phyloP scores from a whole-genome alignment of 1,139 yeast species.

The Debaryomyces subglobosus region DNA sequence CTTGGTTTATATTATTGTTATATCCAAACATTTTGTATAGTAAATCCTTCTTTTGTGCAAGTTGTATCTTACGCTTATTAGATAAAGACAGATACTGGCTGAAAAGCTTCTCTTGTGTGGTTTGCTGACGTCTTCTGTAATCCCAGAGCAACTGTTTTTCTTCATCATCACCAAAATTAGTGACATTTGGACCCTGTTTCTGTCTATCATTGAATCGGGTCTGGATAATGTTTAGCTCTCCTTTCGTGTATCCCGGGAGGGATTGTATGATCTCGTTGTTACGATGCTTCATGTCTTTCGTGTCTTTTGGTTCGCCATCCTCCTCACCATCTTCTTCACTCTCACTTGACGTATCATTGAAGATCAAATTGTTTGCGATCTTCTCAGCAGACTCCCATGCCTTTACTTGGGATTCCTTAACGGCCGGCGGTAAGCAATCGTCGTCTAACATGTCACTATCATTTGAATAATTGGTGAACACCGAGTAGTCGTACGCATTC shows the following conservation, averaged over 20 bases:
- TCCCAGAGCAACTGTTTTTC: conserved; percentile 36
- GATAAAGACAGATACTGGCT: conserved; percentile 38
- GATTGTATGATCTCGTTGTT: conserved; percentile 22
- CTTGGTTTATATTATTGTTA: conserved; percentile 41
- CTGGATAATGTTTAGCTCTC: conserved; percentile 33
- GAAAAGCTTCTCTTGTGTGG: conserved; percentile 37
- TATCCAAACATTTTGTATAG: conserved; percentile 44
- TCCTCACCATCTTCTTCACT: conserved; percentile 23
- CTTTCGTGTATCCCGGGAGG: conserved; percentile 46
- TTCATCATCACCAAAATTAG: conserved; percentile 25
- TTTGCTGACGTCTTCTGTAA: conserved; percentile 35
- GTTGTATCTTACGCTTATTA: conserved; percentile 44
- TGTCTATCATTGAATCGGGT: conserved; percentile 13
- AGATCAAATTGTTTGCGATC: conserved; percentile 38
- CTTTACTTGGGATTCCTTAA: conserved; percentile 42
- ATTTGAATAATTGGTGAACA: conserved; percentile 26
- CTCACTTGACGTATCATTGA: conserved; percentile 34
- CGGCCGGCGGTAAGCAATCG: conserved; percentile 25
- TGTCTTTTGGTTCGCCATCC: conserved; percentile 25
- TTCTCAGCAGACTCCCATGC: conserved; percentile 54
- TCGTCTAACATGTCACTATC: conserved; percentile 24
- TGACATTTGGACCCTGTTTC: conserved; percentile 7
- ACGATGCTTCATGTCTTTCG: conserved; percentile 15
- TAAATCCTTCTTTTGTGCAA: conserved; percentile 45
- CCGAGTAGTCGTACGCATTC: conserved; percentile 29